Percentiles rank a stretch among this genome's conserved stretches.
Evolutionary conservation across 1,284 basidiomycete species (phyloP).

Genomic region (Stereum hirsutum): DNA sequence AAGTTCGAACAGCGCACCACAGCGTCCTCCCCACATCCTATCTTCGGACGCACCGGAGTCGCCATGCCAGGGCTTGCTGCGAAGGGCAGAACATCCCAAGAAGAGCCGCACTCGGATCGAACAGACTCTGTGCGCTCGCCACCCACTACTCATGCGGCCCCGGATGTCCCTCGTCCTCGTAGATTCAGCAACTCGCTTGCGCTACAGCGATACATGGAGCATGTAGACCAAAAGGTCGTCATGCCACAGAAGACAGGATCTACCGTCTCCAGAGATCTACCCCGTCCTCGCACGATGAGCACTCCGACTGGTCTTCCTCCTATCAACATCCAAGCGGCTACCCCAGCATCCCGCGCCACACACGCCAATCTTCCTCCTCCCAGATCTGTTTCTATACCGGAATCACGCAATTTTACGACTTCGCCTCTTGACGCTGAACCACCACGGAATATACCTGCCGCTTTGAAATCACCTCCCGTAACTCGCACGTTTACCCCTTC

Average conservation of each 20-base stretch:
- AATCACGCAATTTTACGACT: background rate
- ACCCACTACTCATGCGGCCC: background rate
- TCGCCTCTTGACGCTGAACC: background rate
- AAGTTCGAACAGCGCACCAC: conserved; percentile 53
- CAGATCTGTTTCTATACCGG: too few relatives aligned
- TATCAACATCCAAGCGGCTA: too few relatives aligned
- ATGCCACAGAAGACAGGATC: conserved; percentile 14
- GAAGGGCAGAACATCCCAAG: conserved; percentile 14
- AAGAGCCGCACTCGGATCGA: background rate
- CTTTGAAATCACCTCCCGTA: background rate
- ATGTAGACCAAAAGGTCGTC: conserved; percentile 20
- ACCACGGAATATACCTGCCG: background rate
- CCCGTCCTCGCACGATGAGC: conserved; percentile 29
- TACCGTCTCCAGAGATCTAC: conserved; percentile 5
- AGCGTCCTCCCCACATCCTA: conserved; percentile 49
- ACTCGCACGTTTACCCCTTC: background rate
- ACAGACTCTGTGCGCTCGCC: background rate
- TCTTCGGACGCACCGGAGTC: conserved; percentile 64
- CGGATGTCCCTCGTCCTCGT: conserved; percentile 17
- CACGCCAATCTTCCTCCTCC: conserved; percentile 10
- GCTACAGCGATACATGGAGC: conserved; percentile 25
- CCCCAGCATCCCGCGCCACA: background rate
- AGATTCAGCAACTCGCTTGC: conserved; percentile 25
- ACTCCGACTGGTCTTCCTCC: conserved; percentile 14
- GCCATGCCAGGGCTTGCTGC: conserved; percentile 62